Conservation (phyloP, 2,329 filamentous ascomycete species). For the Aspergillus flavus region DNA sequence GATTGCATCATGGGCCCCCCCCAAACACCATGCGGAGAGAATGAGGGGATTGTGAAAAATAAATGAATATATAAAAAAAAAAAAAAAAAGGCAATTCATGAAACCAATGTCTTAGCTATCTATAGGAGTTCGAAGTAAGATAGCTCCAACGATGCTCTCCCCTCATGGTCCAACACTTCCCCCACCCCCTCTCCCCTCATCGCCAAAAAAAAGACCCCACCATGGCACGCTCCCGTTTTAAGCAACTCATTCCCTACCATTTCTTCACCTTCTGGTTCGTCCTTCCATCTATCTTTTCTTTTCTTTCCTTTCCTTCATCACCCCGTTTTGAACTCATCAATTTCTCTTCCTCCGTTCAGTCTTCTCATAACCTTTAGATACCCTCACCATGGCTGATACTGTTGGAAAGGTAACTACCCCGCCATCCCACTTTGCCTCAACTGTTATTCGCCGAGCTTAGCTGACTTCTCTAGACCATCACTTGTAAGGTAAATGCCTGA, state of each 20-base stretch:
- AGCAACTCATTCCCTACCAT: conserved; percentile 3
- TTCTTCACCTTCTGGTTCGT: neutral
- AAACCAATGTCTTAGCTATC: neutral
- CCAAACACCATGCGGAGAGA: neutral
- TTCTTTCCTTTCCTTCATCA: conserved; percentile 1
- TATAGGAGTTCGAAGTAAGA: neutral
- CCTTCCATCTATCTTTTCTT: neutral
- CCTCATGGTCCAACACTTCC: conserved; percentile 5
- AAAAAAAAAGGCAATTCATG: neutral
- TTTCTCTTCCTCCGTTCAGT: neutral
- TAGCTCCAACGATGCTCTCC: neutral
- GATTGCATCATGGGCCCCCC: neutral
- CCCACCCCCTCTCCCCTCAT: conserved; percentile 14
- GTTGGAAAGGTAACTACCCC: conserved; percentile 11
- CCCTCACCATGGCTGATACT: conserved; percentile 11
- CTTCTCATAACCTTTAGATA: neutral
- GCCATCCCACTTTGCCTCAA: neutral
- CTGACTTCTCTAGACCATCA: conserved; percentile 69
- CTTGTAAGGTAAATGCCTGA: conserved; percentile 69
- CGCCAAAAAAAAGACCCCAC: conserved; percentile 9
- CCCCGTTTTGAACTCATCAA: neutral
- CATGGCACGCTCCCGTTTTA: conserved; percentile 15
- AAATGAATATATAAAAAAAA: too few species aligned
- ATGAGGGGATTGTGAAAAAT: neutral
- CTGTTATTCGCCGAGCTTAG: neutral